Conservation (phyloP, 2,329 filamentous ascomycete species). For the Aciculosporium take region DNA sequence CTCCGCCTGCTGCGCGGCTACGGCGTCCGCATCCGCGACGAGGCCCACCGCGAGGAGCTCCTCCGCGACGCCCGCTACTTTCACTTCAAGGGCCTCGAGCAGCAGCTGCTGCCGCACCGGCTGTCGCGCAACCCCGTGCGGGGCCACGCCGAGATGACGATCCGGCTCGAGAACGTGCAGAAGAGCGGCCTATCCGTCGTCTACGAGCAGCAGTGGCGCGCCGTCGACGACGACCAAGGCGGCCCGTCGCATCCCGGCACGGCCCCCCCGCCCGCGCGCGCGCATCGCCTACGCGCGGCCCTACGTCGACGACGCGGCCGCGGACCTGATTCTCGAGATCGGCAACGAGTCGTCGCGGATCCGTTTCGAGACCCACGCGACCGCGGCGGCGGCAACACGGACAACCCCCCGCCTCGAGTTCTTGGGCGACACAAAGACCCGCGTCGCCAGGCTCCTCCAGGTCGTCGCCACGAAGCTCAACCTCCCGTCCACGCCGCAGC, state of each 20-base stretch:
- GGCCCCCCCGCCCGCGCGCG: conserved; percentile 12
- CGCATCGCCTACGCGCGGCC: conserved; percentile 74
- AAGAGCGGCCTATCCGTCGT: conserved; percentile 66
- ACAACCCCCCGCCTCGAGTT: conserved; percentile 49
- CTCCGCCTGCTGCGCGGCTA: conserved; percentile 75
- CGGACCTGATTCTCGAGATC: conserved; percentile 71
- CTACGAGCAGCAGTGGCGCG: conserved; percentile 25
- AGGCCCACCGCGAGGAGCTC: conserved; percentile 62
- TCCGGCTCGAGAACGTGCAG: conserved; percentile 75
- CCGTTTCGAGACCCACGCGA: conserved; percentile 23
- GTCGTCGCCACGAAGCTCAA: conserved; percentile 72
- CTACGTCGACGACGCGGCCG: conserved; percentile 60
- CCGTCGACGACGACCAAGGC: too few species aligned
- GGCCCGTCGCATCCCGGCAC: too few species aligned
- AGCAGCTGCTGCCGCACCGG: conserved; percentile 64
- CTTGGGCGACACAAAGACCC: conserved; percentile 52
- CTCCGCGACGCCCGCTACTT: conserved; percentile 84
- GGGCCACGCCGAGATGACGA: conserved; percentile 56
- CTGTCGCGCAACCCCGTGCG: conserved; percentile 62
- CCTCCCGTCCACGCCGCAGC: conserved; percentile 44
- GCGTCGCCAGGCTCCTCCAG: conserved; percentile 60
- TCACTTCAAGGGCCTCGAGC: conserved; percentile 82
- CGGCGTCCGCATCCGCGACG: conserved; percentile 59
- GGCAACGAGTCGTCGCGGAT: conserved; percentile 50
- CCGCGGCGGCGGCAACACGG: background rate